phyloP scores from a whole-genome alignment of 2,329 filamentous ascomycete genomes.

The Nigrospora oryzae region DNA sequence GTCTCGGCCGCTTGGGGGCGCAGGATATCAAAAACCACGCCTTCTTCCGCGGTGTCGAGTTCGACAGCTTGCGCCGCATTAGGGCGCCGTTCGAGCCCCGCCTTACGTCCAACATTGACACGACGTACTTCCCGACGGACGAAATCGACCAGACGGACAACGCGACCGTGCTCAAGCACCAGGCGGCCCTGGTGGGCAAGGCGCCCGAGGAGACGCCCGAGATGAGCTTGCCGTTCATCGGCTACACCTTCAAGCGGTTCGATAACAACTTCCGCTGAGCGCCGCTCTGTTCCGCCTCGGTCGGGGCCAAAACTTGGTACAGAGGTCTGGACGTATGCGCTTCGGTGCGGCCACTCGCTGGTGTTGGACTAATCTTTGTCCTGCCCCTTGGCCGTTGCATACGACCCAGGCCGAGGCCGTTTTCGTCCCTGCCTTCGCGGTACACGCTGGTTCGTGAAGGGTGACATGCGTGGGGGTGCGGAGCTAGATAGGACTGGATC shows the following conservation, averaged over 20 bases:
- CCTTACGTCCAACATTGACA: constrained; percentile 87
- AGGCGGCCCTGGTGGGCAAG: constrained; percentile 63
- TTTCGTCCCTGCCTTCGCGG: too few relatives aligned
- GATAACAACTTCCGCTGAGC: constrained; percentile 58
- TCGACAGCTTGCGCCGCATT: constrained; percentile 85
- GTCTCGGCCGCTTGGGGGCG: constrained; percentile 77
- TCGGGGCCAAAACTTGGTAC: too few relatives aligned
- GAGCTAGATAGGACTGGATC: too few relatives aligned
- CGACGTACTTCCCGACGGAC: constrained; percentile 97
- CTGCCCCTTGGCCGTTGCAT: too few relatives aligned
- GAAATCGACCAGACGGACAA: constrained; percentile 97
- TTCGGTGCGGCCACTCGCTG: too few relatives aligned
- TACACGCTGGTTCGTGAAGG: too few relatives aligned
- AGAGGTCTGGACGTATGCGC: too few relatives aligned
- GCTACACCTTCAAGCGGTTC: constrained; percentile 97
- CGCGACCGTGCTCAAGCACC: constrained; percentile 75
- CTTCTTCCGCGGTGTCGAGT: constrained; percentile 96
- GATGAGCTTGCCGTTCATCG: constrained; percentile 93
- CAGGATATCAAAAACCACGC: constrained; percentile 88
- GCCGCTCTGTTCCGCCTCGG: constrained; percentile 1
- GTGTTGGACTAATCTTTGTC: too few relatives aligned
- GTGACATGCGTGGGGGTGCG: too few relatives aligned
- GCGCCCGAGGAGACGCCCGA: constrained; percentile 73
- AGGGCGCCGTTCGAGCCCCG: constrained; percentile 94
- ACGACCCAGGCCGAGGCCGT: too few relatives aligned